Base-by-base conservation (phyloP, 2,329 filamentous ascomycete species). In the Claviceps fusiformis region DNA sequence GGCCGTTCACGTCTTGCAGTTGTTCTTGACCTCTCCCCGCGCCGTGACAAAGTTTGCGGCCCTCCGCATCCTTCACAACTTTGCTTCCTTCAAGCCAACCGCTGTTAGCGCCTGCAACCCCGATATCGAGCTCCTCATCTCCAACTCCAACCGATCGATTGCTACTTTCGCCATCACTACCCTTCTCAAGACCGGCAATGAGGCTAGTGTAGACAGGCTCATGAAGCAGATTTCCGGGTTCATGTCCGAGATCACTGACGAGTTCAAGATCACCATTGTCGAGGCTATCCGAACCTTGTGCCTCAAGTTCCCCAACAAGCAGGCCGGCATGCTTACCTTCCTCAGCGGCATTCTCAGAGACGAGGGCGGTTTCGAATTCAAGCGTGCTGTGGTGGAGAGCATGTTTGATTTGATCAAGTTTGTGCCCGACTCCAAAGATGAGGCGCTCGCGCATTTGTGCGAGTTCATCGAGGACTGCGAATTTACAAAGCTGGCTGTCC, bases 201-300 rank as follows among this genome's bases (percentile, higher is more conserved):
- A 98, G 73, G 89, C 89, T 44, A 96, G 90, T 62, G 93, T 98
- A 48, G 93, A 98, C 69, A 85, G 93, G 54, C 74, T 98, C 62
- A 96, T 98, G 90, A 96, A 96, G 79, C 91, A 97, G 70, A 97
- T 98, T 59, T 90, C 89, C 29, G 86, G 87, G 44, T 96, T 98
- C 75, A 97, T 98, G 93, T 89, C 91, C 5, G 93, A 97, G 71
- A 97, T 97, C 62, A 96, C 92, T 7, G 93, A 98, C 67, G 93
- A 98, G 71, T 98, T 98, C 79, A 98, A 97, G 78, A 95, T 98
- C 62, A 98, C 93, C n/a, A 95, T 98, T 65, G 92, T 98, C 47
- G 93, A 98, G 71, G 93, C 93, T 46, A 96, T 98, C 66, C 87
- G 93, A 58, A 97, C 93, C 3, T 75, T 98, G 45, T 97, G 92